Evolutionary conservation across 352 stramenopile genomes (phyloP).

Genomic region (Peronosclerospora sorghi): DNA sequence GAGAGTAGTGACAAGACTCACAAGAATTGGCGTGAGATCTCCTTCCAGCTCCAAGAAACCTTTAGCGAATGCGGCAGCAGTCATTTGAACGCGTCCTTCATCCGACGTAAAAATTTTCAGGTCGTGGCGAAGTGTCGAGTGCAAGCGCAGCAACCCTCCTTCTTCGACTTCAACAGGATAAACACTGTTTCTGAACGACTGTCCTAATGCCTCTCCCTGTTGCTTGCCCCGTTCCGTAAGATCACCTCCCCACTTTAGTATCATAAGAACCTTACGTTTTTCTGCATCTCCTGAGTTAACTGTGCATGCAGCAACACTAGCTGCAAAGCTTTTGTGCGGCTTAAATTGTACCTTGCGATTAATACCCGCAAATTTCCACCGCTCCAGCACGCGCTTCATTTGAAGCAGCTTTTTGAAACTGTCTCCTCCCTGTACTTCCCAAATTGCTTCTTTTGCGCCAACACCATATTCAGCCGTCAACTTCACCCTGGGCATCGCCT

Average conservation of each 20-base stretch:
- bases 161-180: slow-evolving; percentile 87
- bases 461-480: too few species aligned
- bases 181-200: slow-evolving; percentile 83
- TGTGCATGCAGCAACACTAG: slow-evolving; percentile 18
- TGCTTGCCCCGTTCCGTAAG: slow-evolving; percentile 95
- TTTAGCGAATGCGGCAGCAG: slow-evolving; percentile 98
- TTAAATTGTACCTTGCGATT: slow-evolving; percentile 95
- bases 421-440: slow-evolving; percentile 77
- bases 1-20: slow-evolving; percentile 87
- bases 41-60: slow-evolving; percentile 98
- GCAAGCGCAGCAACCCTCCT: slow-evolving; percentile 93
- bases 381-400: slow-evolving; percentile 94
- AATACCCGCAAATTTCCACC: slow-evolving; percentile 94
- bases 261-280: slow-evolving; percentile 90
- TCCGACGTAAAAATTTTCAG: slow-evolving; percentile 99
- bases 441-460: slow-evolving; percentile 74
- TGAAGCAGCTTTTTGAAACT: slow-evolving; percentile 89
- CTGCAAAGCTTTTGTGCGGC: slow-evolving; percentile 51
- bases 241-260: slow-evolving; percentile 99
- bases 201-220: slow-evolving; percentile 92
- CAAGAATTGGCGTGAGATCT: slow-evolving; percentile 97
- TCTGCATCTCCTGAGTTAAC: slow-evolving; percentile 23
- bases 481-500: too few species aligned
- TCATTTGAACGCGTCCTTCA: slow-evolving; percentile 99
- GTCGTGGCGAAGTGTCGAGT: slow-evolving; percentile 99